Base-by-base conservation (phyloP, 2,329 filamentous ascomycete genomes). In the Sporothrix protearum region DNA sequence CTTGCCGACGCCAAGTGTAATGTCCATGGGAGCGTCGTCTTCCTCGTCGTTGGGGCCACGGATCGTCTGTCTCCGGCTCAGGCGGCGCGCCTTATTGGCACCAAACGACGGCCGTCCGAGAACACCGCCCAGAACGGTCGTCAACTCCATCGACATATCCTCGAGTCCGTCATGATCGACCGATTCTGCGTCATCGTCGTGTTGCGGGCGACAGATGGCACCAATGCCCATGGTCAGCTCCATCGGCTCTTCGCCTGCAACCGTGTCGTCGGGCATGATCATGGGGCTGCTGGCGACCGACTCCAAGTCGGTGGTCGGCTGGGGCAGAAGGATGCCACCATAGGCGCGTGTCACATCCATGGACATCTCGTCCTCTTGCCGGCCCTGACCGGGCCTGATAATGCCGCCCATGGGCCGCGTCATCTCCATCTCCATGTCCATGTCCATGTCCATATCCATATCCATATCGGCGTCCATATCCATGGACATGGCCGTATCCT, bases 281-380 rank as follows among this genome's bases (percentile, higher is more conserved):
- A 75, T 75, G 2, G 74, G 74, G 3, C 80, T 80, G 16, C 76
- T 75, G 10, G 71, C 67, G 22, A 72, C 71, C 30, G 75, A 74
- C 5, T 70, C 71, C 6, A 42, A 12, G 2, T 71, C 73, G 12
- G 45, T 73, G 59, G 66, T 74, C n/a, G 76, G 74, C 71, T 75
- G 77, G 64, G 82, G 84, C 5, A 85, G 82, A 25, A 97, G 80
- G 70, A 98, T 97, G 2, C 90, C 88, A 9, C 95, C 95, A 69
- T 97, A 84, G 9, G 89, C 92, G 70, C 88, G 89, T 1, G 95
- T 97, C 8, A 97, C 92, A 76, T 98, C 95, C 95, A 98, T 97
- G 28, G 93, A 96, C 85, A 96, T 90, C 51, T 94, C 78, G 14
- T 83, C 83, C 14, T 86, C 84, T 5, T 81, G 72, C 25, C 73